Evolutionary conservation across 164 flowering plant genomes (phyloP).

Genomic region (Buxus sempervirens): DNA sequence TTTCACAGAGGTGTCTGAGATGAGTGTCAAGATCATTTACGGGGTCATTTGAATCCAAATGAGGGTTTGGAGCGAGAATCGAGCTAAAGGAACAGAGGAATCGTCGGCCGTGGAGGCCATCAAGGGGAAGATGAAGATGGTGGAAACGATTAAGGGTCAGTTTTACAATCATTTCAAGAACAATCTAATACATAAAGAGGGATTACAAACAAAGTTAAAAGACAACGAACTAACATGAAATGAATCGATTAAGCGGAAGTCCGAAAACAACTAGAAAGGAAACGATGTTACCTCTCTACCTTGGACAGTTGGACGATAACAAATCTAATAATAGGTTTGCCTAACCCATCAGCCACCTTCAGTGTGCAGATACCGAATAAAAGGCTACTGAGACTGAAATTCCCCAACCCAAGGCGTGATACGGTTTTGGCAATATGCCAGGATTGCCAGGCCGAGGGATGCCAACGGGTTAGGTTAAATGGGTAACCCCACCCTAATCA

Average conservation of each 20-base stretch:
- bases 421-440: no score
- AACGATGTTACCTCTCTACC: not conserved
- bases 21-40: conserved; percentile 25
- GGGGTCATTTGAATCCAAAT: conserved; percentile 10
- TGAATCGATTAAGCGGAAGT: not conserved
- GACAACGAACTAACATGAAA: no score
- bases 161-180: not conserved
- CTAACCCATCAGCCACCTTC: no score
- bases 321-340: no score
- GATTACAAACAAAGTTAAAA: no score
- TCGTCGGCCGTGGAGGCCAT: not conserved
- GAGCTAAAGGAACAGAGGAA: not conserved
- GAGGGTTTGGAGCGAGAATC: not conserved
- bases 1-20: conserved; percentile 36
- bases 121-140: not conserved
- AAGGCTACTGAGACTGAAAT: no score
- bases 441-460: no score
- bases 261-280: not conserved
- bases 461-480: no score
- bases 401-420: no score
- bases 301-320: no score
- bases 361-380: no score
- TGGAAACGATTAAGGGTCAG: not conserved
- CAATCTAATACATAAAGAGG: not conserved
- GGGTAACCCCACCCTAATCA: no score